Conservation (phyloP, 1,139 yeast genomes). For the Insectozyma bohioensis region DNA sequence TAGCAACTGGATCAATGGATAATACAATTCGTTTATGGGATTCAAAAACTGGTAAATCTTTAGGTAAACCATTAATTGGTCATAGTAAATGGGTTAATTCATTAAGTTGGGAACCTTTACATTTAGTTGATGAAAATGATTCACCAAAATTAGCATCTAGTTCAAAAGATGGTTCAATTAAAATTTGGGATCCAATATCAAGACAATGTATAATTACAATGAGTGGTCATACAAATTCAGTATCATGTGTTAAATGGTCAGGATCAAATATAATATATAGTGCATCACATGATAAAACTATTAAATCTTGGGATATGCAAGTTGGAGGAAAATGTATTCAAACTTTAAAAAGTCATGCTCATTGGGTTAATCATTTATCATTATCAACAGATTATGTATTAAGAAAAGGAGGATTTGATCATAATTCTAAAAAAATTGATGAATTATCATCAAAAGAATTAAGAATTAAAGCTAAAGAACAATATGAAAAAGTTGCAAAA, state of each 20-base stretch:
- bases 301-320: constrained; percentile 83
- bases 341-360: constrained; percentile 86
- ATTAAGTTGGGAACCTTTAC: constrained; percentile 93
- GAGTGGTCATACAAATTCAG: constrained; percentile 87
- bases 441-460: constrained; percentile 26
- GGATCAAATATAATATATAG: constrained; percentile 84
- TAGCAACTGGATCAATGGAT: constrained; percentile 98
- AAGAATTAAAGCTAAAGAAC: constrained; percentile 36
- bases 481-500: constrained; percentile 78
- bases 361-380: constrained; percentile 96
- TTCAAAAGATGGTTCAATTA: constrained; percentile 88
- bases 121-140: constrained; percentile 63
- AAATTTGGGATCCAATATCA: constrained; percentile 85
- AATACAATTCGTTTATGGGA: constrained; percentile 88
- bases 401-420: constrained; percentile 57
- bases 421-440: constrained; percentile 23
- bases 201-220: constrained; percentile 68
- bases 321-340: constrained; percentile 78
- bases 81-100: constrained; percentile 90
- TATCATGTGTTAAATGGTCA: constrained; percentile 95
- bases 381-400: constrained; percentile 87
- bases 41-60: constrained; percentile 65
- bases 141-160: constrained; percentile 79
- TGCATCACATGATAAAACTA: constrained; percentile 93
- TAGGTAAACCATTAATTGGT: constrained; percentile 76